Evolutionary conservation across 2,329 filamentous ascomycete species (phyloP).

Genomic region (Tolypocladium sp.): DNA sequence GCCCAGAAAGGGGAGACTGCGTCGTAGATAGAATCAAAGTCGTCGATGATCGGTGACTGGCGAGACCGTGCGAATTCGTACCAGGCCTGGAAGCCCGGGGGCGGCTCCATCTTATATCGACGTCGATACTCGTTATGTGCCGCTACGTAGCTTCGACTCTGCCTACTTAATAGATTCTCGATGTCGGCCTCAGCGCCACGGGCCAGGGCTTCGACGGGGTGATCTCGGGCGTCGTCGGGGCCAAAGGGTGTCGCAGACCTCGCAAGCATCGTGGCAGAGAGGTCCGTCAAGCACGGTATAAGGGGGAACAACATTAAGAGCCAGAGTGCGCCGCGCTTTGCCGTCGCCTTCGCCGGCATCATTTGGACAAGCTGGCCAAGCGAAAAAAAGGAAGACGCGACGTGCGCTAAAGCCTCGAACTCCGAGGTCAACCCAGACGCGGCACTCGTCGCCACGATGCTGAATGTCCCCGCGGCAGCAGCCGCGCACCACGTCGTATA

Average conservation of each 20-base stretch:
- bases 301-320: neutral
- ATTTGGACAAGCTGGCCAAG: neutral
- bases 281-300: neutral
- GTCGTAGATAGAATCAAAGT: constrained; percentile 35
- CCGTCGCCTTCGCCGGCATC: neutral
- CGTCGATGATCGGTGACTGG: constrained; percentile 36
- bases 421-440: neutral
- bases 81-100: constrained; percentile 37
- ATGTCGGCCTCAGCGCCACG: constrained; percentile 20
- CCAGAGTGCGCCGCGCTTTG: neutral
- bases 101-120: constrained; percentile 32
- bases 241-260: neutral
- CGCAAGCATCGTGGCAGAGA: neutral
- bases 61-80: constrained; percentile 28
- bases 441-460: neutral
- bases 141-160: constrained; percentile 24
- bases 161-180: constrained; percentile 17
- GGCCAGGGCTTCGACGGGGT: constrained; percentile 23
- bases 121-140: constrained; percentile 31
- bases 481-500: neutral
- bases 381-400: neutral
- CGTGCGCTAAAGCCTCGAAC: neutral
- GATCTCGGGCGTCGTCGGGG: neutral
- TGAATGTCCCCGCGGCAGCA: neutral
- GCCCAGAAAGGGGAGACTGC: constrained; percentile 29